phyloP scores from a whole-genome alignment of 2,329 filamentous ascomycete species.

The Hypoxylon sp. region DNA sequence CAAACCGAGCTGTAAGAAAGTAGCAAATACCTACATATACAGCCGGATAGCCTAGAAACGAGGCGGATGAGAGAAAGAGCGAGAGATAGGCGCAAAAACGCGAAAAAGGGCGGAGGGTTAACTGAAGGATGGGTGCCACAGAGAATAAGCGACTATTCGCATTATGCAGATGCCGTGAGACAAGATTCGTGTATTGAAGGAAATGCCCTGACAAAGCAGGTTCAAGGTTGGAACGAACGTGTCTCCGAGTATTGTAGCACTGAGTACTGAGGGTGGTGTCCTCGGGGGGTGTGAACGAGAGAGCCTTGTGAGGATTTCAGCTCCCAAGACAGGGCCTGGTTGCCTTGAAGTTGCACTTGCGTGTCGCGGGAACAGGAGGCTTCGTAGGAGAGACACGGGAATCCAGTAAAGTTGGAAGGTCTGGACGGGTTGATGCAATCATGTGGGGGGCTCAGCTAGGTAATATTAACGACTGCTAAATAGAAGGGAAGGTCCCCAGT shows the following conservation, averaged over 20 bases:
- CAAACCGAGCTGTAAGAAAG: conserved; percentile 20
- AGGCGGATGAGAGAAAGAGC: conserved; percentile 26
- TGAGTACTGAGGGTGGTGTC: background rate
- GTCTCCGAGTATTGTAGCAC: conserved; percentile 20
- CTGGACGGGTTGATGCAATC: conserved; percentile 47
- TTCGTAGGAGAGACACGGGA: conserved; percentile 39
- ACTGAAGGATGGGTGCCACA: conserved; percentile 51
- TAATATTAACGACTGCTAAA: conserved; percentile 37
- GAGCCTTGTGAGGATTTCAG: conserved; percentile 31
- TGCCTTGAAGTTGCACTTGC: conserved; percentile 40
- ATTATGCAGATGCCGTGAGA: conserved; percentile 50
- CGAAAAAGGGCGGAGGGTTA: conserved; percentile 44
- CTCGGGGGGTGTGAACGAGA: conserved; percentile 11
- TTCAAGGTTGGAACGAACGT: conserved; percentile 35
- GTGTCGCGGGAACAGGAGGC: conserved; percentile 41
- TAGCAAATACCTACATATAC: conserved; percentile 28
- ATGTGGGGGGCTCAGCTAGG: conserved; percentile 45
- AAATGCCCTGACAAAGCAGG: conserved; percentile 32
- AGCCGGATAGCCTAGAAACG: conserved; percentile 17
- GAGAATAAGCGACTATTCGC: conserved; percentile 50
- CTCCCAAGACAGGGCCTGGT: conserved; percentile 25
- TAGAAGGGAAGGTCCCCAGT: conserved; percentile 3
- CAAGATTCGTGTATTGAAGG: conserved; percentile 38
- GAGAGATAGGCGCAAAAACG: conserved; percentile 35
- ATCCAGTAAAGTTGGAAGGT: conserved; percentile 39